These are phyloP conservation scores for Trichoderma lentiforme DNA, from an alignment of 2,329 filamentous ascomycete species.

Conservation along the genomic window DNA sequence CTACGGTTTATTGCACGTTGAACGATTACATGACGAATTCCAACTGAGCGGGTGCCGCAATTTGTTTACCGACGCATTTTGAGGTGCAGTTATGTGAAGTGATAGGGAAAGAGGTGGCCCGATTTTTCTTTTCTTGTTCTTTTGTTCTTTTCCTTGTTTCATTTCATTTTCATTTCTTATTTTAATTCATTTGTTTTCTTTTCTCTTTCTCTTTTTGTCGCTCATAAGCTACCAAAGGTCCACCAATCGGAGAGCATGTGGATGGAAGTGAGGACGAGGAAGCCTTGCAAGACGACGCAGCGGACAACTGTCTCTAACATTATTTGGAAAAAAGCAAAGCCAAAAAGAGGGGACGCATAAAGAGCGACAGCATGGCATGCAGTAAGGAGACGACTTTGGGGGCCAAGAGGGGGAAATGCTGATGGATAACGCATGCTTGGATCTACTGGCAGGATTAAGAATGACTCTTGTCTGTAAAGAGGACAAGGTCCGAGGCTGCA, in stretches of 20 bases:
- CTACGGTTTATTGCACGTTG: slow-evolving; percentile 16
- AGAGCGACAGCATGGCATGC: not conserved
- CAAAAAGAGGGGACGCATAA: not conserved
- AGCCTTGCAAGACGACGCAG: not conserved
- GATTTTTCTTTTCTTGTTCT: not conserved
- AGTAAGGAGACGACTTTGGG: not conserved
- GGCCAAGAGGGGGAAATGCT: not conserved
- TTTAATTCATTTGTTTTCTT: not conserved
- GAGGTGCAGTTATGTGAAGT: not conserved
- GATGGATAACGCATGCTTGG: slow-evolving; percentile 4
- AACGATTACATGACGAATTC: slow-evolving; percentile 13
- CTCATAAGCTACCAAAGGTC: not conserved
- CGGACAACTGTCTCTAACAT: not conserved
- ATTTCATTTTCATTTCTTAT: not conserved
- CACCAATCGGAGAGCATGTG: not conserved
- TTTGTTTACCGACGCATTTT: not conserved
- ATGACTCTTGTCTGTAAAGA: not conserved
- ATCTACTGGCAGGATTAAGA: not conserved
- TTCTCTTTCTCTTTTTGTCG: not conserved
- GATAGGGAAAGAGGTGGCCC: not conserved
- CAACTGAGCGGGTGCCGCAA: not conserved
- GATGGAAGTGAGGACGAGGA: not conserved
- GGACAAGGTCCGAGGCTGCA: not conserved
- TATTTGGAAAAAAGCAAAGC: not conserved
- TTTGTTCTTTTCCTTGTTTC: not conserved